Base-by-base conservation (phyloP, 208 protist genomes). In the Leishmania braziliensis region DNA sequence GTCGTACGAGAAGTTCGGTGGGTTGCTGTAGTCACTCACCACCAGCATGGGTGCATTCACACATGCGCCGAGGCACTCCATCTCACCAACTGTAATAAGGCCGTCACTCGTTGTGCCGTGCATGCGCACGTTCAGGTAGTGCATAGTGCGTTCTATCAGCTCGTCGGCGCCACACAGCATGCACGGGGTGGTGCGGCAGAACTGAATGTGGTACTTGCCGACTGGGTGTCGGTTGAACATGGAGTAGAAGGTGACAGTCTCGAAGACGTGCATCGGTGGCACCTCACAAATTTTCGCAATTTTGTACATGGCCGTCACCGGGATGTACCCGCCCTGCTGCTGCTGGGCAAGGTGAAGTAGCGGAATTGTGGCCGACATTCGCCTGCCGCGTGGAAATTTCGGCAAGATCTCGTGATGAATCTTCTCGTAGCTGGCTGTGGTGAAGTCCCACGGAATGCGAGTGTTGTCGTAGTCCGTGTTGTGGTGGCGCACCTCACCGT, bases 211-310 rank as follows among this genome's bases (percentile, higher is more conserved):
- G 84, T 98, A 98, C 85, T 98, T 98, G 48, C 97, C 97, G 3
- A 98, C 93, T 5, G 97, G 97, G 58, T 97, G 91, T n/a, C 95
- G 93, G 84, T 98, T 98, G 85, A 97, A 98, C 97, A 98, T 98
- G n/a, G 94, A 94, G 88, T 98, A 98, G 81, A 98, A 98, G 12
- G 97, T 98, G 14, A 97, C 95, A 5, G 90, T 94, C 77, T 98
- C 93, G 83, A 97, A 98, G 48, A 98, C 97, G 75, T 96, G 91
- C 90, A 97, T 98, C 50, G 93, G 93, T 23, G 92, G 91, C 14
- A 98, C 94, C 58, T 97, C 97, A 79, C 94, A 98, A 53, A 98
- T 98, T 65, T 97, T 92, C 10, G 97, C 95, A 72, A 98, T 98
- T 84, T 98, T 98, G 81, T 98, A 96, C 95, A 98, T 98, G 9